Evolutionary conservation across 768 basidiomycete genomes (phyloP), one percentile per base, ranked within the genome.

Genomic region (Dioszegia hungarica): DNA sequence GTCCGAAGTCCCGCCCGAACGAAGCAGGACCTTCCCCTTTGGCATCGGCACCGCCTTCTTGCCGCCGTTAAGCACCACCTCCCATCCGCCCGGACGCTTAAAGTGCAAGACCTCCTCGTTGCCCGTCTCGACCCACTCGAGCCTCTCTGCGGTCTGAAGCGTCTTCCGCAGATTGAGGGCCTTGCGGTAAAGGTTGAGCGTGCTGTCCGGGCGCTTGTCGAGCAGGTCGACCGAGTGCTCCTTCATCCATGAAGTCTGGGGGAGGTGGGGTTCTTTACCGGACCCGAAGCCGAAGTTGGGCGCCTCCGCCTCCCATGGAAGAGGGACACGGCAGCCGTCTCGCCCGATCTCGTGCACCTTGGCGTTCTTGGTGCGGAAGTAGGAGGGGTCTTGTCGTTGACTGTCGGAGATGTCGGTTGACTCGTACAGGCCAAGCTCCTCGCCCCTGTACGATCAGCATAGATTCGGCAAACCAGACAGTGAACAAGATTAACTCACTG

Each of bases 301-400:
- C 15, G 38, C 51, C 14, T 28, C 31, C 0, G 37, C 17, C 0
- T 31, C 39, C 69, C 69, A 71, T 4, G 69, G 69, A 6, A 71
- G 15, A 2, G 69, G 69, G 5, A 71, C 66, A 58, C 69, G 45
- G 54, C 69, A 71, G 2, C 69, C 69, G 33, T 71, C 69, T 50
- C 69, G 60, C 38, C 69, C 69, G 25, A 67, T 61, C 33, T 66
- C 61, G 29, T 25, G 44, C 8, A 40, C 20, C 4, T 34, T 24
- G n/a, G 43, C 29, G n/a, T 62, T 64, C 20, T 66, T 60, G n/a
- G 56, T 65, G 4, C 64, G 59, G 57, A 57, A 55, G 51, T 66
- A 71, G 17, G 56, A 57, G 33, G 69, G 69, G 47, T 71, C 69
- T 62, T 71, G 69, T 28, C 64, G 39, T 8, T 66, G 36, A 5